Evolutionary conservation across 495 filamentous ascomycete species (phyloP), one percentile per base, ranked within the genome.

Genomic region (Podospora pseudoanserina): DNA sequence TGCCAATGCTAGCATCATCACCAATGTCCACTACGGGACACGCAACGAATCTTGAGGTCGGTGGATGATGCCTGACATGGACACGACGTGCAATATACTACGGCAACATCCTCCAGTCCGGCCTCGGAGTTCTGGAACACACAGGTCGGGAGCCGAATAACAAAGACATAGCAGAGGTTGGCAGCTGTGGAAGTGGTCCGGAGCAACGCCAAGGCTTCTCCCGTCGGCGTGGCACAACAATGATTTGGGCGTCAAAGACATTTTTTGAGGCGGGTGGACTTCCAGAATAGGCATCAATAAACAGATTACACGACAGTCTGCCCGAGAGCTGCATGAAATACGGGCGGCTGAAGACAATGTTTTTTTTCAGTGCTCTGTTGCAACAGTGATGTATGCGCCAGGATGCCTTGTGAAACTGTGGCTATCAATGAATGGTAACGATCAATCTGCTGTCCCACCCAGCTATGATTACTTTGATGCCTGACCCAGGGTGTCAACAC

Each of bases 201-300:
- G 39, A 49, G 18, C 39, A 13, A 49, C 39, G 39, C 39, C 39
- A 49, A 49, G 13, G 39, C 39, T 49, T 49, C 39, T 49, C 39
- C 39, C 39, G 55, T 58, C 55, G 18, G 55, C 55, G 55, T 58
- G 55, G 55, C n/a, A 58, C 55, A 19, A 26, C n/a, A 49, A 49
- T 11, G 55, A 58, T 19, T 19, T 20, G 20, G 15, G 55, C 18
- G 18, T 58, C 55, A 58, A 58, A 58, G 55, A 58, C 19, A 26
- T 58, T 58, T 18, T 18, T 20, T 23, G 39, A 49, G 9, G 39
- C 39, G 39, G 39, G 39, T 49, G 5, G 39, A 11, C 15, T 6
- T 49, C 39, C 39, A 49, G 39, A 49, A 49, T 49, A 49, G 39
- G 39, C 39, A 49, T 13, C 5, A 49, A 49, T 49, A 49, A 49